Percentiles rank a stretch among this genome's conserved stretches.
phyloP scores from a whole-genome alignment of 2,329 filamentous ascomycete genomes.

The Alternaria arbusti region DNA sequence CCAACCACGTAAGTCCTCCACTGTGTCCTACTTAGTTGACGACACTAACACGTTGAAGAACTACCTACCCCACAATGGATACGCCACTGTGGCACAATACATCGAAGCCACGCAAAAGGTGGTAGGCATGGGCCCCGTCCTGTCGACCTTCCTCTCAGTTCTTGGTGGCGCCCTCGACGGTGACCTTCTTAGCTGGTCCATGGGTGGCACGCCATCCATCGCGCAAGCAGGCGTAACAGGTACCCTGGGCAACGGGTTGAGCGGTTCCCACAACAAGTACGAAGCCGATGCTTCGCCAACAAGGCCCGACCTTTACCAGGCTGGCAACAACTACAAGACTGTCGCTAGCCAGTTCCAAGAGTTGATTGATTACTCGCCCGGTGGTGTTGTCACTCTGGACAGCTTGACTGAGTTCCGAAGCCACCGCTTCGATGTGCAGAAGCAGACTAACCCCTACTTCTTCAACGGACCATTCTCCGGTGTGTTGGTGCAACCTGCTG shows the following conservation, averaged over 20 bases:
- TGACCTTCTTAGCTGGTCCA: slow-evolving; percentile 27
- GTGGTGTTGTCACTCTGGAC: slow-evolving; percentile 27
- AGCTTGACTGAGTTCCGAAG: slow-evolving; percentile 27
- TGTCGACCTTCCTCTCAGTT: slow-evolving; percentile 24
- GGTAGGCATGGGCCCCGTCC: slow-evolving; percentile 26
- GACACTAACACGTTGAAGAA: slow-evolving; percentile 8
- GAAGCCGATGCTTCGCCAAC: slow-evolving; percentile 33
- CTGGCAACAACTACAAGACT: slow-evolving; percentile 30
- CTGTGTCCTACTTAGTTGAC: not conserved
- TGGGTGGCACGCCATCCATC: slow-evolving; percentile 30
- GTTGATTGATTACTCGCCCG: slow-evolving; percentile 27
- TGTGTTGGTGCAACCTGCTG: slow-evolving; percentile 32
- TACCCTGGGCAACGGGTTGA: slow-evolving; percentile 24
- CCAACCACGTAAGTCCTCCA: slow-evolving; percentile 26
- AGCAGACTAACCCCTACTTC: slow-evolving; percentile 24
- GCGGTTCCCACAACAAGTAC: slow-evolving; percentile 33
- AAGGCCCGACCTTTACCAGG: slow-evolving; percentile 27
- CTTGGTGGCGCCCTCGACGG: slow-evolving; percentile 27
- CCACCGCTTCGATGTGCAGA: slow-evolving; percentile 27
- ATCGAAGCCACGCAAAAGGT: slow-evolving; percentile 27
- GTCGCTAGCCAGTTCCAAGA: slow-evolving; percentile 29
- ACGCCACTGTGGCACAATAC: slow-evolving; percentile 28
- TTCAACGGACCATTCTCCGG: slow-evolving; percentile 33
- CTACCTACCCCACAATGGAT: slow-evolving; percentile 30
- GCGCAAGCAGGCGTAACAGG: slow-evolving; percentile 25